Base-by-base conservation (phyloP, 2,329 filamentous ascomycete species). In the Sarocladium oryzae region DNA sequence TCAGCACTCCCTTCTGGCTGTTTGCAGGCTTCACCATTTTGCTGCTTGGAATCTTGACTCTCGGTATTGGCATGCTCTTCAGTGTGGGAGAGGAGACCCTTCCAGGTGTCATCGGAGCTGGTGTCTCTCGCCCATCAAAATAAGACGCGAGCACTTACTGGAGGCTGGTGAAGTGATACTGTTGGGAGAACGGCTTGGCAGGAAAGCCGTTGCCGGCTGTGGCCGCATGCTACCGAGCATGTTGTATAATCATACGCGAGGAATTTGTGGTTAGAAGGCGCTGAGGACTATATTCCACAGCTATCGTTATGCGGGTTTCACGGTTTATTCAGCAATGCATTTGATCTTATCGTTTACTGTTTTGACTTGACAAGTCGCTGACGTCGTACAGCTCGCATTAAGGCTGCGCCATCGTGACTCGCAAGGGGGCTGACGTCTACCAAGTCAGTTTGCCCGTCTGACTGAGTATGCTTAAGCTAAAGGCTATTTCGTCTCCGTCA, bases 51-150 rank as follows among this genome's bases (percentile, higher is more conserved):
- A 69, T 88, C 33, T 70, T 95, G 24, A 76, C 75, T 33, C 84
- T 86, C 64, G 83, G 82, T 10, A 84, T 97, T 59, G 82, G 85
- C 5, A 73, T 95, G 76, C 68, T 99, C 51, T 93, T 86, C 68
- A 84, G 75, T 56, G 88, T 97, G 61, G 93, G 92, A 30, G 81
- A 87, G 66, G 84, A 95, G 73, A 86, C 90, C 69, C 75, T 97
- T 56, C 93, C 93, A 0, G 90, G 90, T 60, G 92, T 99, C 8
- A 91, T 99, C 67, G 89, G 90, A n/a, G 93, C 93, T 45, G 93
- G 93, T 56, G 92, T 99, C 33, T 88, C 86, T 21, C 24, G 43
- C 57, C 81, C 83, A 53, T 77, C 84, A 30, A 89, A 85, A 68
- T 81, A 73, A 62, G n/a, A 50, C 46, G 46, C 7, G 20, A 4